These are phyloP conservation scores for Xeromyces bisporus DNA, from an alignment of 495 filamentous ascomycete genomes.

Conservation along the genomic window DNA sequence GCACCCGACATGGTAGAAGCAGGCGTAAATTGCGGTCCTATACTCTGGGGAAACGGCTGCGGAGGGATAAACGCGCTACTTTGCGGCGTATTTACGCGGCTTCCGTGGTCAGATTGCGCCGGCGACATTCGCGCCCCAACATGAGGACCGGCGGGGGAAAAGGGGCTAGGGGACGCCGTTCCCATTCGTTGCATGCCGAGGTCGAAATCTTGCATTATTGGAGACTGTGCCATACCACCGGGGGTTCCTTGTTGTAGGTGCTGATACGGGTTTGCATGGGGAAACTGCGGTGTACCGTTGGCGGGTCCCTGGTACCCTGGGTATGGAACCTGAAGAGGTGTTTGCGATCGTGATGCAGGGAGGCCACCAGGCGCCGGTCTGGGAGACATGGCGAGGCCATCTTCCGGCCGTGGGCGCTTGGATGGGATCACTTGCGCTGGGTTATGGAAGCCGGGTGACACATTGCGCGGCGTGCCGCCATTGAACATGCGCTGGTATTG, in stretches of 20 bases:
- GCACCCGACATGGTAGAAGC: conserved; percentile 20
- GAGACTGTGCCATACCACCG: conserved; percentile 71
- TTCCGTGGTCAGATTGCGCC: conserved; percentile 57
- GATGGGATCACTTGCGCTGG: conserved; percentile 73
- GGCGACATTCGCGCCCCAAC: conserved; percentile 66
- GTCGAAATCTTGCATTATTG: conserved; percentile 64
- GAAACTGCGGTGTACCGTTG: conserved; percentile 36
- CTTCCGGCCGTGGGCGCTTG: conserved; percentile 73
- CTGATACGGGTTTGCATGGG: conserved; percentile 50
- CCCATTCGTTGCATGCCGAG: conserved; percentile 63
- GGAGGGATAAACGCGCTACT: conserved; percentile 44
- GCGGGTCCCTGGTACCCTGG: conserved; percentile 44
- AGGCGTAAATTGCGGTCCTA: conserved; percentile 39
- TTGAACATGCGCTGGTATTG: conserved; percentile 63
- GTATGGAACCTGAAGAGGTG: conserved; percentile 59
- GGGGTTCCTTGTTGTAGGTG: conserved; percentile 72
- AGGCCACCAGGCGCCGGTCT: conserved; percentile 56
- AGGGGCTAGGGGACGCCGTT: conserved; percentile 82
- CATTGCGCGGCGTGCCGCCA: conserved; percentile 63
- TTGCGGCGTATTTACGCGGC: conserved; percentile 59
- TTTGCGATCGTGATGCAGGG: conserved; percentile 77
- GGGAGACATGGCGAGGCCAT: conserved; percentile 69
- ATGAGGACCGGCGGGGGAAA: conserved; percentile 62
- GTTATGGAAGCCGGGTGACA: conserved; percentile 57
- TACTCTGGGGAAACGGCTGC: conserved; percentile 38